These are phyloP conservation scores for Rossbeevera mucosa DNA, from an alignment of 768 basidiomycete genomes.

Conservation along the genomic window DNA sequence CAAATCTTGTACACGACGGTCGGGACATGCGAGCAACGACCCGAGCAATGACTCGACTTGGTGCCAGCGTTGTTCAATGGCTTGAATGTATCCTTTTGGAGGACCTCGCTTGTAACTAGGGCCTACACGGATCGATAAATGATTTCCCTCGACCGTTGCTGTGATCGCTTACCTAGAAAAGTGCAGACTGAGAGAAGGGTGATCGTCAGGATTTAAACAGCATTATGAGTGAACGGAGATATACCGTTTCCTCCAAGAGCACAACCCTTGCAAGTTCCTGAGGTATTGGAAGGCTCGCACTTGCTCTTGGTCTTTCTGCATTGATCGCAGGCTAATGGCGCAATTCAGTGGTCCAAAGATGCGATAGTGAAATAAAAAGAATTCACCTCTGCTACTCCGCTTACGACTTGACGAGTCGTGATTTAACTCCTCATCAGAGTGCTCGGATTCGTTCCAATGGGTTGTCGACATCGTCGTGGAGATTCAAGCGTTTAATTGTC, in stretches of 20 bases:
- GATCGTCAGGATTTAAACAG: conserved; percentile 9
- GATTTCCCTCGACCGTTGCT: background rate
- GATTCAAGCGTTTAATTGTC: conserved; percentile 2
- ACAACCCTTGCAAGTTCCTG: conserved; percentile 61
- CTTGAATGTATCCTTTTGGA: conserved; percentile 89
- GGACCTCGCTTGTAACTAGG: conserved; percentile 81
- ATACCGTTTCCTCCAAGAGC: conserved; percentile 50
- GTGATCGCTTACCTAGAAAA: conserved; percentile 46
- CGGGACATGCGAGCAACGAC: conserved; percentile 68
- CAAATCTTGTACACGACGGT: conserved; percentile 57
- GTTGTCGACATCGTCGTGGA: conserved; percentile 24
- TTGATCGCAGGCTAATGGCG: conserved; percentile 69
- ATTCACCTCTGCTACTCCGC: conserved; percentile 58
- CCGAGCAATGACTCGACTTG: conserved; percentile 89
- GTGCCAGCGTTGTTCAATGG: conserved; percentile 88
- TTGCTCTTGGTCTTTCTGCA: conserved; percentile 87
- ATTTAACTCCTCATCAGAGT: conserved; percentile 51
- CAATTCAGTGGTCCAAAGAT: conserved; percentile 11
- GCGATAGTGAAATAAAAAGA: conserved; percentile 1
- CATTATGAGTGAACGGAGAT: conserved; percentile 11
- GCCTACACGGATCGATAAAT: conserved; percentile 37
- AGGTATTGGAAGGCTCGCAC: conserved; percentile 57
- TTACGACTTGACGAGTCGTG: conserved; percentile 47
- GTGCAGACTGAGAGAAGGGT: conserved; percentile 50
- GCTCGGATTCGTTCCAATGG: conserved; percentile 56